Percentiles rank a stretch among this genome's conserved stretches.
Conservation (phyloP, 306 rosid species). For the Medicago lupulina region DNA sequence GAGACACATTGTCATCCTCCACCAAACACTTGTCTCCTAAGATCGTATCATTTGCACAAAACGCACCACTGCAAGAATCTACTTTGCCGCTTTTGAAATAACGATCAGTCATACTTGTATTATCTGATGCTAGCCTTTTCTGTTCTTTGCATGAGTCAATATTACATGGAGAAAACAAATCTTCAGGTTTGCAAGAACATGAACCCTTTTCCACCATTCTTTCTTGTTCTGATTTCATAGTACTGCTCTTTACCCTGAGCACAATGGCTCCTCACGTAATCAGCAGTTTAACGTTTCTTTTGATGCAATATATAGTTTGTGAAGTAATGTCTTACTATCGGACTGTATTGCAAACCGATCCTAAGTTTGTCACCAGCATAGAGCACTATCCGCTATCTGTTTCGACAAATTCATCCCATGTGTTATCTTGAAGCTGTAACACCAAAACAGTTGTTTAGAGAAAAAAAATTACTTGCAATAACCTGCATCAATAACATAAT, state of each 20-base stretch:
- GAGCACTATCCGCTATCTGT: constrained; percentile 67
- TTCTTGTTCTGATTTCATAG: constrained; percentile 42
- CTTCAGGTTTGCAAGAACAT: constrained; percentile 61
- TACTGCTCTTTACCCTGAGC: constrained; percentile 44
- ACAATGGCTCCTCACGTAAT: constrained; percentile 42
- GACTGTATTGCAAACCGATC: constrained; percentile 43
- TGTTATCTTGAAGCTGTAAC: constrained; percentile 62
- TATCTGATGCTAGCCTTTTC: constrained; percentile 48
- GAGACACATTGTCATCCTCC: constrained; percentile 56
- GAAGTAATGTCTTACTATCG: constrained; percentile 46
- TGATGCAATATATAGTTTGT: constrained; percentile 40
- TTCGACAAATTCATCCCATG: constrained; percentile 61
- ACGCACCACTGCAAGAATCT: constrained; percentile 56
- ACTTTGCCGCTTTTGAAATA: constrained; percentile 56
- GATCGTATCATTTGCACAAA: constrained; percentile 58
- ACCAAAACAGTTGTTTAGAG: constrained; percentile 42
- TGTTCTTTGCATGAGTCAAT: constrained; percentile 54
- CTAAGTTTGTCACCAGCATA: constrained; percentile 48
- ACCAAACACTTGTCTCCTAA: constrained; percentile 61
- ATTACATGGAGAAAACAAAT: constrained; percentile 56
- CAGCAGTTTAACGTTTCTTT: constrained; percentile 39
- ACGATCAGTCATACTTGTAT: constrained; percentile 46
- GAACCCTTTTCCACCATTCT: constrained; percentile 64
- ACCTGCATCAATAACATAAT: constrained; percentile 19
- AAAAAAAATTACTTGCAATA: background rate